A percentile compares a stretch with the other conserved stretches of the same genome.
Evolutionary conservation across 2,329 filamentous ascomycete genomes (phyloP).

Genomic region (Graphilbum sp.): DNA sequence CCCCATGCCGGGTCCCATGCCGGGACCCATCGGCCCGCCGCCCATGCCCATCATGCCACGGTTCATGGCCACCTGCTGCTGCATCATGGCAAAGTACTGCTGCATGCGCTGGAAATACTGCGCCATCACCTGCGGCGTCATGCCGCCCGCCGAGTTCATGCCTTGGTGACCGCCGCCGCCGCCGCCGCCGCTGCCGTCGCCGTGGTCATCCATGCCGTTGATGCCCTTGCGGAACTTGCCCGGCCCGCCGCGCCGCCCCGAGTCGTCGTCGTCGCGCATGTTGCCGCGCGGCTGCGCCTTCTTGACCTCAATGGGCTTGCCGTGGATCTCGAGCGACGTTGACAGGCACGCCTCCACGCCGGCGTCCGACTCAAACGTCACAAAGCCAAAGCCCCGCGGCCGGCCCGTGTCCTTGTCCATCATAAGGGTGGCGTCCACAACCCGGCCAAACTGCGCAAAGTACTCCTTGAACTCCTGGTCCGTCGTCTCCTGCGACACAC

Average conservation of each 20-base stretch:
- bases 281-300: conserved; percentile 93
- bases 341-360: conserved; percentile 85
- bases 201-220: conserved; percentile 20
- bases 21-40: background rate
- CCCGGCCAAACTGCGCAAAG: conserved; percentile 90
- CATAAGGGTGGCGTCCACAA: conserved; percentile 96
- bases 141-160: conserved; percentile 32
- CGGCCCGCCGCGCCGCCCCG: conserved; percentile 38
- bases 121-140: conserved; percentile 95
- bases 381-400: conserved; percentile 90
- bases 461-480: conserved; percentile 94
- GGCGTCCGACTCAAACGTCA: conserved; percentile 91
- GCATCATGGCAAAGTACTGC: conserved; percentile 90
- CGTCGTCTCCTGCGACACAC: conserved; percentile 91
- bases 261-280: conserved; percentile 75
- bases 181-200: conserved; percentile 12
- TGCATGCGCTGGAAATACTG: conserved; percentile 99
- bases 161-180: conserved; percentile 10
- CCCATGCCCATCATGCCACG: conserved; percentile 40
- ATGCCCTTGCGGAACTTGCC: conserved; percentile 40
- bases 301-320: conserved; percentile 96
- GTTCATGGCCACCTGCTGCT: conserved; percentile 82
- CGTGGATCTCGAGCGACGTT: conserved; percentile 75
- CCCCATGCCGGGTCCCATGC: conserved; percentile 4
- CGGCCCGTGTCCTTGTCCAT: conserved; percentile 99